A percentile compares a stretch with the other conserved stretches of the same genome.
Evolutionary conservation across 2,329 filamentous ascomycete genomes (phyloP).

Genomic region (Ophiostoma quercus): DNA sequence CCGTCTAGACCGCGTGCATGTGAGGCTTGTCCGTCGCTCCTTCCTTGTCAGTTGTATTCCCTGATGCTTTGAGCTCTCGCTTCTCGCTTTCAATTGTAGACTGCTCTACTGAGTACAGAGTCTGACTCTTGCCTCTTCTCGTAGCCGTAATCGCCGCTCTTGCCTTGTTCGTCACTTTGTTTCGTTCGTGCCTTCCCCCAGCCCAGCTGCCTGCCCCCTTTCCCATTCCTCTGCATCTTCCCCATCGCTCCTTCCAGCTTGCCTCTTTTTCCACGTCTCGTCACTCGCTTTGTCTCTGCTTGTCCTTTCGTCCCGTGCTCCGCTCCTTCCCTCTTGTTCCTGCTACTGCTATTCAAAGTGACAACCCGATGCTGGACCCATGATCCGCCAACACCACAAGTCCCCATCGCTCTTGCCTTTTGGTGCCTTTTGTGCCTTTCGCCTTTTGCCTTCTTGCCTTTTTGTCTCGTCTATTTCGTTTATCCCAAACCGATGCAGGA

Average conservation of each 20-base stretch:
- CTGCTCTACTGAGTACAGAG: background rate
- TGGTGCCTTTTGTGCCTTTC: slow-evolving; percentile 1
- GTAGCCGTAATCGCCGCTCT: background rate
- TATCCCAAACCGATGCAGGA: slow-evolving; percentile 36
- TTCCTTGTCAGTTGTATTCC: slow-evolving; percentile 13
- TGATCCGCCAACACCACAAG: slow-evolving; percentile 8
- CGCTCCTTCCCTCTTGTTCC: slow-evolving; percentile 18
- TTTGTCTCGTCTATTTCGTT: slow-evolving; percentile 10
- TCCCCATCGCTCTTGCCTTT: slow-evolving; percentile 18
- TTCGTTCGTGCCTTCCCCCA: slow-evolving; percentile 20
- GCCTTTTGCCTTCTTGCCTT: background rate
- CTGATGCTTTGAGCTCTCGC: background rate
- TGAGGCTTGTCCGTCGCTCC: slow-evolving; percentile 10
- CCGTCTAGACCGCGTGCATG: slow-evolving; percentile 12
- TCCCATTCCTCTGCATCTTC: background rate
- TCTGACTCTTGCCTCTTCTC: background rate
- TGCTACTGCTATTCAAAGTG: background rate
- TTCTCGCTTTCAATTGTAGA: background rate
- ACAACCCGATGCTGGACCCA: slow-evolving; percentile 4
- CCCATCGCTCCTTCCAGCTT: slow-evolving; percentile 23
- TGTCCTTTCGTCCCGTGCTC: slow-evolving; percentile 24
- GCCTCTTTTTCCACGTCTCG: slow-evolving; percentile 29
- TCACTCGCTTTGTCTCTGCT: slow-evolving; percentile 28
- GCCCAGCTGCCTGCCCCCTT: slow-evolving; percentile 14
- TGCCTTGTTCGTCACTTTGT: slow-evolving; percentile 8